Conservation (phyloP, 2,329 filamentous ascomycete species). For the Cadophora gregata region DNA sequence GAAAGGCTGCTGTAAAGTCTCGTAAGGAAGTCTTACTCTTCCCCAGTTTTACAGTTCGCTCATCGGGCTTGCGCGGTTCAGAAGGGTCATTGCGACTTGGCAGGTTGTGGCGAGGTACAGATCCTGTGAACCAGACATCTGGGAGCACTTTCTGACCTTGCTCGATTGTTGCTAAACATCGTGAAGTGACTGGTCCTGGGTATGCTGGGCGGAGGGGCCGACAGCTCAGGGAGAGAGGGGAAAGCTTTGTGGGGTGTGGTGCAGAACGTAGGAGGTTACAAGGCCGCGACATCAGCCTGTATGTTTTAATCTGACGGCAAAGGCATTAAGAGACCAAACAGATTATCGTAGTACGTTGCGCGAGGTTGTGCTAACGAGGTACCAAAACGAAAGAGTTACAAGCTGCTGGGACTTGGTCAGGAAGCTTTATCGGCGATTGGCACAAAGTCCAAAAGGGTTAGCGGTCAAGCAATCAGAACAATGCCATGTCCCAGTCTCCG, state of each 20-base stretch:
- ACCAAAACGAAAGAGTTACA: conserved; percentile 27
- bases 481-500: background rate
- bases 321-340: conserved; percentile 14
- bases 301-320: conserved; percentile 11
- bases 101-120: conserved; percentile 34
- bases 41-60: conserved; percentile 61
- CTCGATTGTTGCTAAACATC: conserved; percentile 39
- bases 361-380: background rate
- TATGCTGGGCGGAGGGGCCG: conserved; percentile 17
- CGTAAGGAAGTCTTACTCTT: conserved; percentile 38
- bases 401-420: background rate
- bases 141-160: conserved; percentile 39
- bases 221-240: conserved; percentile 21
- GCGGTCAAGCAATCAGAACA: conserved; percentile 12
- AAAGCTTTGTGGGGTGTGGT: conserved; percentile 33
- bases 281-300: conserved; percentile 43
- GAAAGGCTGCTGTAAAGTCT: conserved; percentile 12
- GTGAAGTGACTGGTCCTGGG: conserved; percentile 24
- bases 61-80: conserved; percentile 52
- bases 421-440: conserved; percentile 27
- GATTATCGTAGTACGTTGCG: background rate
- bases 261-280: conserved; percentile 34
- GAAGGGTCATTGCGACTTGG: conserved; percentile 18
- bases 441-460: conserved; percentile 19
- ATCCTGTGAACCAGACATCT: conserved; percentile 53